Evolutionary conservation across 257 asterid genomes (phyloP).

Genomic region (Gentiana straminea): DNA sequence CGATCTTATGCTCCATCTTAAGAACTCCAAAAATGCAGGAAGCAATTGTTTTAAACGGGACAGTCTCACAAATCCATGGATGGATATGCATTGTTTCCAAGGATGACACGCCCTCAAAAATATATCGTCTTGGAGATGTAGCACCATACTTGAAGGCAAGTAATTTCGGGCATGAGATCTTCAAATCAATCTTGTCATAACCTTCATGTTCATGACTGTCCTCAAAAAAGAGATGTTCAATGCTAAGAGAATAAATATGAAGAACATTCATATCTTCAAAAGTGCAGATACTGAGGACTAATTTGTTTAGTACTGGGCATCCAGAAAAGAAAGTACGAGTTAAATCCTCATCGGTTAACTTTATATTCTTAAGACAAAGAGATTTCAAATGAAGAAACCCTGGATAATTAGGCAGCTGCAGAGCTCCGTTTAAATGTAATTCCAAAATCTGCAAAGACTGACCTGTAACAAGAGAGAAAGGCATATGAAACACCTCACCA

Average conservation of each 20-base stretch:
- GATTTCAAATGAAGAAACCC: constrained; percentile 3
- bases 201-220: background rate
- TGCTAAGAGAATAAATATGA: constrained; percentile 8
- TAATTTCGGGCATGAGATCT: constrained; percentile 15
- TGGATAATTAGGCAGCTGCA: constrained; percentile 4
- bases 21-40: background rate
- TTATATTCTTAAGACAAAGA: constrained; percentile 3
- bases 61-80: background rate
- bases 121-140: constrained; percentile 5
- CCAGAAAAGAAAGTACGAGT: constrained; percentile 7
- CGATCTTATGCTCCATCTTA: background rate
- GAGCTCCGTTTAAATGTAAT: background rate
- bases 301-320: background rate
- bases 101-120: constrained; percentile 3
- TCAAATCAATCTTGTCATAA: background rate
- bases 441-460: constrained; percentile 14
- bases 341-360: constrained; percentile 8
- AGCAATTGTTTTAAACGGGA: background rate
- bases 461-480: constrained; percentile 7
- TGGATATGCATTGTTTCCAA: constrained; percentile 3
- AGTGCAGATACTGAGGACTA: background rate
- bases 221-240: background rate
- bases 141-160: constrained; percentile 8
- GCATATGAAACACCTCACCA: constrained; percentile 5
- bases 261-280: background rate